Base-by-base conservation (phyloP, 176 grass and related monocot species). In the Lolium multiflorum region DNA sequence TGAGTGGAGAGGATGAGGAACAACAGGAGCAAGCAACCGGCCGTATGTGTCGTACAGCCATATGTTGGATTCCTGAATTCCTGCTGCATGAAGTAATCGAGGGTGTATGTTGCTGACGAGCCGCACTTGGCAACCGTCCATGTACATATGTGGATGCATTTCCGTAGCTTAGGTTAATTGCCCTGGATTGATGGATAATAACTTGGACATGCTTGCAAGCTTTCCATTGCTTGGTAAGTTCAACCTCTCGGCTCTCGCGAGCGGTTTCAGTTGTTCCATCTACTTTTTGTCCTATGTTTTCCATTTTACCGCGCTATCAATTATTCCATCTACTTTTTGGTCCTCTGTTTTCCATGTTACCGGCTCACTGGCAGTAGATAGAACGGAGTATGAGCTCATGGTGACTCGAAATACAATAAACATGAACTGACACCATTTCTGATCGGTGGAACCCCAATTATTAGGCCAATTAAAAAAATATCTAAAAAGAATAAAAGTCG, bases 151-250 rank as follows among this genome's bases (percentile, higher is more conserved):
- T 16, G 13, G 62, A 56, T 56, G 15, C 25, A 13, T 63, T 26
- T 63, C 24, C 60, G 10, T 28, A 6, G 11, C 41, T 41, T 49
- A 35, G 51, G 44, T 13, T 3, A 54, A 54, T 54, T 54, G 15
- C 51, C 51, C 15, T 4, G 16, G 51, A 4, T 63, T 13, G 60
- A 63, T 63, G 25, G 65, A 68, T 39, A n/a, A 5, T 46, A 48
- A 22, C 13, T 74, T 74, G 71, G 14, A 11, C 43, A 76, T 76
- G 82, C 82, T 84, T 84, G 41, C 55, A 76, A 84, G 48, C 73
- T 43, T 85, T 41, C 83, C 31, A 43, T 85, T 77, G 83, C 82
- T 63, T 65, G 3, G 1, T 16, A 37, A 11, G 16, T 50, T 76
- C 49, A 38, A 0, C 22, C 46, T 82, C 58, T 31, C 28, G 28